Base-by-base conservation (phyloP, 495 filamentous ascomycete genomes). In the Talaromyces trachyspermus region DNA sequence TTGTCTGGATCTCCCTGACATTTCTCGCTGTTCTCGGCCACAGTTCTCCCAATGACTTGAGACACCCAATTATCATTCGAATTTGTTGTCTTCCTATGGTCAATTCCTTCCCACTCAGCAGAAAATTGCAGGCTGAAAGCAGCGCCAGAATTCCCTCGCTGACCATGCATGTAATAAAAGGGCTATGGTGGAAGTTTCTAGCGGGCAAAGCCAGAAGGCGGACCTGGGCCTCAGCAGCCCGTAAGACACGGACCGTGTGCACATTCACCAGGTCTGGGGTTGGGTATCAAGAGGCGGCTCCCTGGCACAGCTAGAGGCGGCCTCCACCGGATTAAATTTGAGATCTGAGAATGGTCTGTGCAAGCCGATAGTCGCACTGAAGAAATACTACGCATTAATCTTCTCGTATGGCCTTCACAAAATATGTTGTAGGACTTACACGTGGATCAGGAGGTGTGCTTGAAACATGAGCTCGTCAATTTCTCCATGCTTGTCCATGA, bases 1-100 rank as follows among this genome's bases (percentile, higher is more conserved):
- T 85, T 24, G 77, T 84, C 61, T 88, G 85, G 5, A 89, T 76
- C 57, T 88, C 83, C 46, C 84, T 76, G 15, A 85, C 80, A 27
- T 87, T 76, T 53, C 72, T 73, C 20, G 83, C 83, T 17, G 83
- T 84, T 39, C 59, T 43, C 3, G 59, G 57, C 61, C 63, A 66
- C 1, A 54, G 0, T n/a, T 59, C 56, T 0, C 50, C 56, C 25
- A 66, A n/a, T 7, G 29, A 43, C 49, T 61, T 62, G 8, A 66
- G 52, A 49, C 57, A 61, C 10, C 61, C 63, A 20, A 66, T 54
- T 2, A 46, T 59, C 59, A 64, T 57, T 0, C 61, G 59, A 18
- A 66, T 63, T 38, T 63, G 59, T 4, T 56, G 58, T 49, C 63
- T 56, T 22, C 56, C 57, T 6, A 54, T 57, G 0, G 46, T 39